A percentile compares a stretch with the other conserved stretches of the same genome.
These are phyloP conservation scores for Pseudogymnoascus verrucosus DNA, from an alignment of 2,329 filamentous ascomycete species.

Conservation along the genomic window DNA sequence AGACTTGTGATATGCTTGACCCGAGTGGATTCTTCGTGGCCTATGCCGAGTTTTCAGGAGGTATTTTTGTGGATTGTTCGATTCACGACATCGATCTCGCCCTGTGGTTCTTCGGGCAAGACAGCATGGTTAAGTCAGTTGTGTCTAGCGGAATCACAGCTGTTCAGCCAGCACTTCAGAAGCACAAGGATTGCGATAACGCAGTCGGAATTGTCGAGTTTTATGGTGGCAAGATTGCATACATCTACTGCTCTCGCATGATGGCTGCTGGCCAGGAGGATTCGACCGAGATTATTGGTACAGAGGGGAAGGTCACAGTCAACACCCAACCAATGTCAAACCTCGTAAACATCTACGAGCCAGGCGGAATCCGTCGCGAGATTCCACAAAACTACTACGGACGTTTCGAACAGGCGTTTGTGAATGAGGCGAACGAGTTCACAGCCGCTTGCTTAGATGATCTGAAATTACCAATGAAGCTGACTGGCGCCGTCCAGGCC, in stretches of 20 bases:
- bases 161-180: slow-evolving; percentile 46
- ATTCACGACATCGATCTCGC: slow-evolving; percentile 7
- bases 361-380: slow-evolving; percentile 46
- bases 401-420: slow-evolving; percentile 52
- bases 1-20: slow-evolving; percentile 8
- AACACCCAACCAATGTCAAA: slow-evolving; percentile 48
- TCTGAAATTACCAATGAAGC: slow-evolving; percentile 45
- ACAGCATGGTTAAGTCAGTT: not conserved
- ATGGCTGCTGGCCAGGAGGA: slow-evolving; percentile 61
- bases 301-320: slow-evolving; percentile 51
- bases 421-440: slow-evolving; percentile 54
- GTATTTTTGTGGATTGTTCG: not conserved
- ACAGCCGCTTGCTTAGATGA: slow-evolving; percentile 49
- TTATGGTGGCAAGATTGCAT: slow-evolving; percentile 51
- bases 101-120: slow-evolving; percentile 18
- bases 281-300: slow-evolving; percentile 57
- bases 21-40: slow-evolving; percentile 3
- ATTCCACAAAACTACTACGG: slow-evolving; percentile 53
- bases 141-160: slow-evolving; percentile 39
- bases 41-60: not conserved
- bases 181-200: slow-evolving; percentile 52
- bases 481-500: slow-evolving; percentile 47
- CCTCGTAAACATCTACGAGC: slow-evolving; percentile 46
- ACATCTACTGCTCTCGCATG: slow-evolving; percentile 56
- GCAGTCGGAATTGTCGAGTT: slow-evolving; percentile 61